Base-by-base conservation (phyloP, 1,284 basidiomycete species). In the Anthracocystis walkeri region DNA sequence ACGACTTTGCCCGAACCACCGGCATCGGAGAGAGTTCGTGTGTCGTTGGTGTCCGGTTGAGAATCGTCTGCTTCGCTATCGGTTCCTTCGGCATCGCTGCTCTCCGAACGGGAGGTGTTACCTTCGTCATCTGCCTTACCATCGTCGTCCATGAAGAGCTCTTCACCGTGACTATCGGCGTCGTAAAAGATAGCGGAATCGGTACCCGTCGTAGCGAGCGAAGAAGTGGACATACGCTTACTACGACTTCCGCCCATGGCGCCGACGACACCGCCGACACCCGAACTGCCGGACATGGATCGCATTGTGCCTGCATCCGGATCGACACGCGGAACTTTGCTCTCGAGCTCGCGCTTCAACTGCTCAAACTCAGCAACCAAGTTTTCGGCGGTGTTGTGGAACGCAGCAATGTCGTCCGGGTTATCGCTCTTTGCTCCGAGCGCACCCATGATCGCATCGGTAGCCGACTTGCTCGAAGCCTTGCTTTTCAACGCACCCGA, bases 51-150 rank as follows among this genome's bases (percentile, higher is more conserved):
- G 55, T 65, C 62, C 25, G 60, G 48, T 31, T 54, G 51, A 18
- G 53, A 65, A 31, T 58, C 84, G 25, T 66, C 81, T 29, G 87
- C 86, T 56, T 87, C 87, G 44, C 87, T 63, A 20, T 78, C 78
- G 21, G 65, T 63, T 12, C 62, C 67, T 16, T 67, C 70, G 7
- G 78, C 80, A 16, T 68, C 78, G 44, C 75, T 81, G 86, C 59
- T 63, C 52, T 74, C 55, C 68, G 79, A 51, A 65, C 82, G 56
- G 49, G 73, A 53, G 45, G 67, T 52, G 60, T 72, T 51, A 31
- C 72, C 66, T 18, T 75, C 82, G n/a, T 79, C 69, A 12, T 72
- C 46, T n/a, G 31, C 57, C 12, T 70, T 74, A 20, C 18, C 51
- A n/a, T 76, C 79, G 42, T 81, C 72, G n/a, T 64, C 75, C 48